Base-by-base conservation (phyloP, 257 asterid species). In the Nicotiana undulata region DNA sequence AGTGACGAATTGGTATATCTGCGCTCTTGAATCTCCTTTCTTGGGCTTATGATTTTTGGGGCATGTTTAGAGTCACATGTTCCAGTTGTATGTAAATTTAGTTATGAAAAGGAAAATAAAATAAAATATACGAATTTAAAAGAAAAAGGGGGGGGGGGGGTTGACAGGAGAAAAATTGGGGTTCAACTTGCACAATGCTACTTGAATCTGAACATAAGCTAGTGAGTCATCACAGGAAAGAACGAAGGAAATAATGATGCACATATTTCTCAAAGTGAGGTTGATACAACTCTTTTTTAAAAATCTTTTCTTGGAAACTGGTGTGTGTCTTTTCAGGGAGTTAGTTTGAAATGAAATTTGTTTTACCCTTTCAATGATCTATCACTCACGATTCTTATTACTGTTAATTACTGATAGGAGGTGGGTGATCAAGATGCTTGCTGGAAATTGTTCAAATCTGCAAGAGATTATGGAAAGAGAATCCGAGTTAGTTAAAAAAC, bases 391-490 rank as follows among this genome's bases (percentile, higher is more conserved):
- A 74, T 61, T 79, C 82, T 85, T 78, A 85, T 84, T 67, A 67
- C 81, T 84, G 77, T 77, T 77, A 76, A 79, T 81, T 79, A 75
- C 84, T 88, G 83, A 67, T 86, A 94, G 99, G 97, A 93, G 98
- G 87, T 95, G 98, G 97, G 98, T 85, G 87, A 90, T 93, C 96
- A 95, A 90, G 94, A 89, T 87, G 90, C 84, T 93, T 82, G 92
- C 96, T 63, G 96, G 88, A 83, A 92, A 84, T 63, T 80, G 78
- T 86, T 80, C 91, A 81, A 84, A 88, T 87, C 84, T 94, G 77
- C 90, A 85, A 88, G 92, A 90, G 87, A 91, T 89, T 63, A 89
- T 93, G 86, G 91, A 80, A 81, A 92, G 86, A 86, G 99, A 95
- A 87, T 92, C 94, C 26, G 90, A 88, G 85, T 76, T 92, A 51